Base-by-base conservation (phyloP, 148 eudicot genomes). In the Rhododendron vialii region DNA sequence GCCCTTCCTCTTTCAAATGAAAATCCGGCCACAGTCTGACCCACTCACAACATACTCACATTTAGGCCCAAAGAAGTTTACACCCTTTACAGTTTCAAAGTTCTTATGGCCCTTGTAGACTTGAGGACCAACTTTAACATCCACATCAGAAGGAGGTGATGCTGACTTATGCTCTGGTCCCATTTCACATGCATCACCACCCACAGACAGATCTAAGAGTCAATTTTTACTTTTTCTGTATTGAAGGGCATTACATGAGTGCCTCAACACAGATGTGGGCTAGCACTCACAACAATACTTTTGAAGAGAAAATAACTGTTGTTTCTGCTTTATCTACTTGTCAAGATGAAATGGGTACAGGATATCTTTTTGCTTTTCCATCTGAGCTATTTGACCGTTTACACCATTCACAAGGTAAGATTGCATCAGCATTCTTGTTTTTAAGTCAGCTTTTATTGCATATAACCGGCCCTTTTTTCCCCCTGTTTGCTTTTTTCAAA, bases 191-290 rank as follows among this genome's bases (percentile, higher is more conserved):
- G 80, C 86, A 88, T 93, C 90, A 74, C 89, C 88, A 82, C 50
- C 89, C 67, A 88, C 87, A 89, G 91, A 83, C 43, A 5, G 0
- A 41, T 82, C 71, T 38, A 77, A 77, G 7, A 8, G 20, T 55
- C 10, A 22, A 38, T 36, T n/a, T 51, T 55, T 18, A 26, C 74
- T 51, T 33, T 71, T 67, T 53, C 17, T 63, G 82, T 83, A 83
- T 74, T 93, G 92, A 89, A 97, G 98, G 99, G 75, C 99, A 97
- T 90, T 97, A 94, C 88, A 4, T 97, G 90, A 97, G 99, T 88
- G 98, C 98, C 84, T 83, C 98, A 22, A 96, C 99, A 53, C 95
- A 92, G 30, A 94, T 95, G 98, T 97, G 99, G 98, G 98, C 99
- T 17, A 95, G 99, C 88, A 95, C 96, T 55, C 92, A 91, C 85